Evolutionary conservation across 768 basidiomycete species (phyloP), one percentile per base, ranked within the genome.

Genomic region (Rhizopogon rudus): DNA sequence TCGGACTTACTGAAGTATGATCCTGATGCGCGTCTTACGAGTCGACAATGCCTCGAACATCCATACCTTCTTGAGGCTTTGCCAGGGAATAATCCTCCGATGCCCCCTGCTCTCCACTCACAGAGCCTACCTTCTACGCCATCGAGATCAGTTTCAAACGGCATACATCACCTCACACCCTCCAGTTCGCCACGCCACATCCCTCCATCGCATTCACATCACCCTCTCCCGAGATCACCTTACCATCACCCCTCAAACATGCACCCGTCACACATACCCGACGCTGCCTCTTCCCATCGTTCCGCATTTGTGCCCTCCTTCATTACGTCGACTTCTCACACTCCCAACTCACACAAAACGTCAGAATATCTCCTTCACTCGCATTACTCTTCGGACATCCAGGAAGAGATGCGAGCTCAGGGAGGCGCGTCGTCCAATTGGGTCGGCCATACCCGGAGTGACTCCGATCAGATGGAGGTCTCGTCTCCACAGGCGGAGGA

Each of bases 1-100:
- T 79, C 84, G 46, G 92, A 96, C 66, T 78, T 98, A 14, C 82
- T 99, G 57, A 88, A 85, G 64, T 98, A 97, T 72, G 92, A 98
- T 63, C 95, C 97, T 25, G 84, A 85, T 40, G 76, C 80, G 48
- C 88, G 97, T 29, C 77, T 98, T 48, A 97, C 94, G 1, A 88
- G 91, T 55, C 80, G 80, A 48, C 83, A 95, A 67, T 96, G 94
- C 68, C 74, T 97, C 58, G 82, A 93, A 33, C 94, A 98, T 68
- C 78, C 84, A 13, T 99, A 98, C 76, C 83, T 98, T 54, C 79
- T 80, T 56, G 91, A 97, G 71, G 91, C 88, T 12, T 74, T 77
- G 57, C 82, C 80, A 37, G 78, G 82, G 48, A 87, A 87, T 60
- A 76, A 81, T 62, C 83, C 87, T 20, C 84, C 84, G 17, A 72